Percentiles rank a stretch among this genome's conserved stretches.
These are phyloP conservation scores for Coffea canephora DNA, from an alignment of 257 asterid genomes.

Conservation along the genomic window DNA sequence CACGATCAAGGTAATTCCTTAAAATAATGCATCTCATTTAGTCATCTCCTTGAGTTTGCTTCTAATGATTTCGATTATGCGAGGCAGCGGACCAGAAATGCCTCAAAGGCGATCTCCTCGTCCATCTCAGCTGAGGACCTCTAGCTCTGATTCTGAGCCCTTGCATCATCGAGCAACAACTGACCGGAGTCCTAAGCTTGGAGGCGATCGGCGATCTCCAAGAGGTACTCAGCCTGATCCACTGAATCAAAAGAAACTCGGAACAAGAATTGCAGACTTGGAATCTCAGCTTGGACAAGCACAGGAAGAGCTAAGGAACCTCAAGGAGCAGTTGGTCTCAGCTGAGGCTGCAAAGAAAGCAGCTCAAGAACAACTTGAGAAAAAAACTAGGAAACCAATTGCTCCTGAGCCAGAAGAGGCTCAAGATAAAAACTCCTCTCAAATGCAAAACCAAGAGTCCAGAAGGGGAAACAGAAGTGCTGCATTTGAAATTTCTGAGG, in stretches of 20 bases:
- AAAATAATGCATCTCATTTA: neutral
- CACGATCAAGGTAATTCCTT: conserved; percentile 62
- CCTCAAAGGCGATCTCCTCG: conserved; percentile 71
- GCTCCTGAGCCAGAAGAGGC: conserved; percentile 24
- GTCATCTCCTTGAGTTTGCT: neutral
- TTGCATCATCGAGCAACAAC: conserved; percentile 46
- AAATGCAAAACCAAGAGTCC: conserved; percentile 24
- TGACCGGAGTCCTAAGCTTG: conserved; percentile 60
- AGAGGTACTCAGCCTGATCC: conserved; percentile 53
- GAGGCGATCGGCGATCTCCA: conserved; percentile 54
- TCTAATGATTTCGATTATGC: conserved; percentile 1
- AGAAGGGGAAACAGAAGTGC: conserved; percentile 19
- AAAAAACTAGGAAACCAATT: conserved; percentile 48
- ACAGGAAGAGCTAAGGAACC: conserved; percentile 67
- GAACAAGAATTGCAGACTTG: conserved; percentile 76
- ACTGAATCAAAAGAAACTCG: conserved; percentile 66
- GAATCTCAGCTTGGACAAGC: conserved; percentile 95
- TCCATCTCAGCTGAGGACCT: conserved; percentile 52
- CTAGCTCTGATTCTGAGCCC: conserved; percentile 70
- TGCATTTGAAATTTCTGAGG: conserved; percentile 33
- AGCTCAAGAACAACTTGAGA: conserved; percentile 65
- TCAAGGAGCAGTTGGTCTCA: conserved; percentile 63
- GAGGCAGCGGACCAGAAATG: conserved; percentile 53
- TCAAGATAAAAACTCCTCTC: conserved; percentile 21
- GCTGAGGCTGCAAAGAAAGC: conserved; percentile 64